These are phyloP conservation scores for Globisporangium viniferum DNA, from an alignment of 352 stramenopile genomes.

Conservation along the genomic window DNA sequence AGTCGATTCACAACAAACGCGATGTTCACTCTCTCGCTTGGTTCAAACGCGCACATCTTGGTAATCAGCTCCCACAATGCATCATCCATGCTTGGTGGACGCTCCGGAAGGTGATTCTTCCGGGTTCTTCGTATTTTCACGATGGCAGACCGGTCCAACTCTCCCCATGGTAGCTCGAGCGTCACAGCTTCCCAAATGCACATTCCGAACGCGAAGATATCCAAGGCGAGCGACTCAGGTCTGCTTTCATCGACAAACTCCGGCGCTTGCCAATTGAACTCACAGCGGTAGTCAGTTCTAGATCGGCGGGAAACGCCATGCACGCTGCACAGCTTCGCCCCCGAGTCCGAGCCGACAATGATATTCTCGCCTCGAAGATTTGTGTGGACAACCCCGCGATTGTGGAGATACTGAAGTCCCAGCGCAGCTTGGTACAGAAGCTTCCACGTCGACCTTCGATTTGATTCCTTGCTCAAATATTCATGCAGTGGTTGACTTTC, in stretches of 20 bases:
- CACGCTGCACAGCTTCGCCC: background rate
- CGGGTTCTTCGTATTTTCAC: background rate
- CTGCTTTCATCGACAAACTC: background rate
- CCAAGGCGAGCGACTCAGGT: background rate
- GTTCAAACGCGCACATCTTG: background rate
- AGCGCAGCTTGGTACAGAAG: background rate
- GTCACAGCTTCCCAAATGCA: constrained; percentile 13
- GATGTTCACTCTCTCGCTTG: background rate
- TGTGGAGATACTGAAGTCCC: background rate
- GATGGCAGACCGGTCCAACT: background rate
- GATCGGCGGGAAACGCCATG: background rate
- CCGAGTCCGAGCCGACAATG: background rate
- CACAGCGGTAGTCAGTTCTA: background rate
- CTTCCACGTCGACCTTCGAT: background rate
- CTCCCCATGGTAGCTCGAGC: background rate
- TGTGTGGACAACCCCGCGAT: background rate
- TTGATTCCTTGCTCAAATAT: background rate
- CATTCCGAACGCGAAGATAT: constrained; percentile 28
- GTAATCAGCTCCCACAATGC: background rate
- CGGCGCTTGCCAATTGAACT: background rate
- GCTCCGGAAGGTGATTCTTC: background rate
- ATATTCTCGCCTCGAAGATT: constrained; percentile 1
- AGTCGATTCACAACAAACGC: constrained; percentile 1
- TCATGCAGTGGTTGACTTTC: background rate
- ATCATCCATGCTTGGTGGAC: background rate